Evolutionary conservation across 257 asterid species (phyloP).

Genomic region (Solanum gracilifrons): DNA sequence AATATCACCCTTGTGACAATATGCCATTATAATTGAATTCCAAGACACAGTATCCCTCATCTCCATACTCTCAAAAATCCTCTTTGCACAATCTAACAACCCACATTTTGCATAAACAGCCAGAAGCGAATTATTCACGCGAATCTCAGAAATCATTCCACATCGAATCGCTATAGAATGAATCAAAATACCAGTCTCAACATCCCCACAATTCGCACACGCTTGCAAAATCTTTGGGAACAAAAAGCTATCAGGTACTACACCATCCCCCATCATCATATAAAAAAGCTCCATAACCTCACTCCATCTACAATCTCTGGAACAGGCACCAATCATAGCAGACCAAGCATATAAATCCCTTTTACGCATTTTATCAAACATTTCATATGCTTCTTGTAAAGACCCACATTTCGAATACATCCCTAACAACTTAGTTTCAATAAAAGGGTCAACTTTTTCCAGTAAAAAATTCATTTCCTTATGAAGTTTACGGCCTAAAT

Average conservation of each 20-base stretch:
- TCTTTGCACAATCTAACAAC: constrained; percentile 36
- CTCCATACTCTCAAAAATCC: constrained; percentile 37
- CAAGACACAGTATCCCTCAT: constrained; percentile 56
- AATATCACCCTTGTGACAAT: constrained; percentile 39
- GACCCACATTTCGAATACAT: constrained; percentile 72
- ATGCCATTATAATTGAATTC: constrained; percentile 65
- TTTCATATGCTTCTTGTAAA: constrained; percentile 31
- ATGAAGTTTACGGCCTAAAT: constrained; percentile 41
- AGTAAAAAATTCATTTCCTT: constrained; percentile 14
- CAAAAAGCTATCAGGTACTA: constrained; percentile 52
- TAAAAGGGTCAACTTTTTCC: constrained; percentile 34
- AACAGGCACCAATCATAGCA: constrained; percentile 68
- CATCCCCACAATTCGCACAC: constrained; percentile 50
- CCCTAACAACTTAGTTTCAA: constrained; percentile 43
- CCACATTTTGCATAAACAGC: constrained; percentile 69
- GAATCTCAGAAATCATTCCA: constrained; percentile 31
- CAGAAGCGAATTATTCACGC: constrained; percentile 55
- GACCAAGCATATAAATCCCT: constrained; percentile 73
- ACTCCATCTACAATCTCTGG: constrained; percentile 59
- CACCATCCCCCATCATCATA: constrained; percentile 47
- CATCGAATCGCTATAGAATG: constrained; percentile 42
- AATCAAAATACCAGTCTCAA: constrained; percentile 53
- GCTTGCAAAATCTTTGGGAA: constrained; percentile 73
- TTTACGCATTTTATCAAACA: constrained; percentile 51
- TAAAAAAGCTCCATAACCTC: constrained; percentile 54